Conservation (phyloP, 2,329 filamentous ascomycete genomes). For the Fusarium sp. region DNA sequence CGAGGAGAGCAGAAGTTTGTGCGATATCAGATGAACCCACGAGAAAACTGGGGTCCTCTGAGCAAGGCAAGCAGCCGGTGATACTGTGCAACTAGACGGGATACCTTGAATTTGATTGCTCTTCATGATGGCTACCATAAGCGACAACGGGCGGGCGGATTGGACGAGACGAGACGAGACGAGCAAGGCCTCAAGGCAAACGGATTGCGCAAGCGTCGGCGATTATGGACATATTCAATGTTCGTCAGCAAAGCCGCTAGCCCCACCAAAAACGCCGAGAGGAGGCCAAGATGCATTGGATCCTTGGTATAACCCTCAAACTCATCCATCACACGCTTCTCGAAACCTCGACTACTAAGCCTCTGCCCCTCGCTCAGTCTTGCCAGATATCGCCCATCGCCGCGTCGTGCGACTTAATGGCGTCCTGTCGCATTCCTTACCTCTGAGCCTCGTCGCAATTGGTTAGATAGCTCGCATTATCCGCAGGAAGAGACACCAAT, state of each 20-base stretch:
- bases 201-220: conserved; percentile 17
- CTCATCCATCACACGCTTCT: background rate
- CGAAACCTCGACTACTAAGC: background rate
- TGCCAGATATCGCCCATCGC: background rate
- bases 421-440: background rate
- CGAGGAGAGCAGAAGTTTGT: conserved; percentile 78
- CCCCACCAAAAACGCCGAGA: conserved; percentile 32
- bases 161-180: background rate
- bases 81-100: conserved; percentile 10
- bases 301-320: background rate
- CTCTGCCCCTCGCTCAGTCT: background rate
- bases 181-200: background rate
- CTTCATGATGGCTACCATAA: background rate
- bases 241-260: conserved; percentile 30
- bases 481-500: background rate
- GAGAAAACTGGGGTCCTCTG: conserved; percentile 95
- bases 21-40: conserved; percentile 90
- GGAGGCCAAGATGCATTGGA: conserved; percentile 1
- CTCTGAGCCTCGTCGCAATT: conserved; percentile 13
- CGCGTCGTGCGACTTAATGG: background rate
- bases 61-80: conserved; percentile 63
- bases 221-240: background rate
- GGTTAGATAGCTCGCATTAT: conserved; percentile 16
- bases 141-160: background rate
- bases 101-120: background rate